Percentiles rank a stretch among this genome's conserved stretches.
Evolutionary conservation across 1,284 basidiomycete genomes (phyloP).

Genomic region (Cutaneotrichosporon sp.): DNA sequence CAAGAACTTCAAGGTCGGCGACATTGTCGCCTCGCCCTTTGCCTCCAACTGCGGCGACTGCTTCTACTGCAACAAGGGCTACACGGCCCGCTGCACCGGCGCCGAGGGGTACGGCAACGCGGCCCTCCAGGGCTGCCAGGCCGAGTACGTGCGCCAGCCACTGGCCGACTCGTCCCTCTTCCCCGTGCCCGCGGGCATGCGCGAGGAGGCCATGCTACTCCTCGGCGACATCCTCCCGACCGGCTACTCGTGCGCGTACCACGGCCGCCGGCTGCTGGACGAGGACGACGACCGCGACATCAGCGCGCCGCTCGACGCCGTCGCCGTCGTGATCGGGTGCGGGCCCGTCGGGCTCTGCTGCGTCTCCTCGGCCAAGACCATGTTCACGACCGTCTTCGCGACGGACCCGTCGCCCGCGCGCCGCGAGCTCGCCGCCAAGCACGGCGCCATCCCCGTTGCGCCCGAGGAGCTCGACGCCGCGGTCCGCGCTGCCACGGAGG

Average conservation of each 20-base stretch:
- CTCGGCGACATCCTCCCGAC: constrained; percentile 55
- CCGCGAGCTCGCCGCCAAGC: constrained; percentile 36
- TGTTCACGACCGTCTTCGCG: constrained; percentile 47
- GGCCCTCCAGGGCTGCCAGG: no score
- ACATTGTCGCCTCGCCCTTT: constrained; percentile 75
- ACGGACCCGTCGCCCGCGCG: constrained; percentile 35
- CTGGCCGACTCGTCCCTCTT: constrained; percentile 40
- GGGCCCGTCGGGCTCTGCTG: constrained; percentile 55
- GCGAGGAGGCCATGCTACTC: constrained; percentile 50
- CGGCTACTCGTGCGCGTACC: constrained; percentile 47
- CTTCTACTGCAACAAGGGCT: constrained; percentile 66
- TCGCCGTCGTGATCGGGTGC: constrained; percentile 53
- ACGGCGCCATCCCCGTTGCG: constrained; percentile 50
- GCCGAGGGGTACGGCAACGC: constrained; percentile 56
- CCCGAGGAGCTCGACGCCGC: constrained; percentile 32
- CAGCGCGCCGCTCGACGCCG: constrained; percentile 31
- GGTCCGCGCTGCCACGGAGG: constrained; percentile 39
- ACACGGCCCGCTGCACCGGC: constrained; percentile 71
- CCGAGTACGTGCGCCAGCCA: no score
- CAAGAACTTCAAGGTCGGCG: constrained; percentile 67
- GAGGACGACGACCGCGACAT: constrained; percentile 33
- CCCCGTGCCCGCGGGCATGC: constrained; percentile 39
- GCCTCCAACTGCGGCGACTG: constrained; percentile 65
- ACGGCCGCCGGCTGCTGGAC: constrained; percentile 46
- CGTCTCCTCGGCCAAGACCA: constrained; percentile 50